Conservation (phyloP, 2,329 filamentous ascomycete species). For the Cladophialophora carrionii region DNA sequence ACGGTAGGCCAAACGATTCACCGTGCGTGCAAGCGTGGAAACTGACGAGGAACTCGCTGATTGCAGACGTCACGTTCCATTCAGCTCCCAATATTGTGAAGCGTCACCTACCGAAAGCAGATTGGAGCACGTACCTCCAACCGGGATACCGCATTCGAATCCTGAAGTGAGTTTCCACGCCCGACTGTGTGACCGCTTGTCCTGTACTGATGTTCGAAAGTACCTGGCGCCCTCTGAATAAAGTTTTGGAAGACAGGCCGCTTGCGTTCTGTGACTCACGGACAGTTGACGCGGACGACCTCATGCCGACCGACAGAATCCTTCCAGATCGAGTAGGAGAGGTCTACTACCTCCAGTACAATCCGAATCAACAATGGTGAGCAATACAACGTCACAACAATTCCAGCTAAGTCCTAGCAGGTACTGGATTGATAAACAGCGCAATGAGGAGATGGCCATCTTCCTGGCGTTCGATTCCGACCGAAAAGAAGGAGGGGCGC, state of each 20-base stretch:
- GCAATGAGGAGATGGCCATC: slow-evolving; percentile 32
- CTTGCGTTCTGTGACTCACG: slow-evolving; percentile 38
- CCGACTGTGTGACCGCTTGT: background rate
- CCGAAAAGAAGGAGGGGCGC: background rate
- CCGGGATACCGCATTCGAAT: background rate
- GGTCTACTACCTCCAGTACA: slow-evolving; percentile 39
- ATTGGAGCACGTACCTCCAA: background rate
- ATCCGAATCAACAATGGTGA: slow-evolving; percentile 37
- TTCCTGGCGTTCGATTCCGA: slow-evolving; percentile 30
- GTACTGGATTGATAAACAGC: slow-evolving; percentile 39
- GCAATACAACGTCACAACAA: background rate
- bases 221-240: slow-evolving; percentile 38
- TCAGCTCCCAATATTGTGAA: background rate
- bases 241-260: slow-evolving; percentile 38
- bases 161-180: background rate
- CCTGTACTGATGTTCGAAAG: slow-evolving; percentile 26
- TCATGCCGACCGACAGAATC: slow-evolving; percentile 38
- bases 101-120: background rate
- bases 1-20: slow-evolving; percentile 4
- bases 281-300: slow-evolving; percentile 34
- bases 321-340: slow-evolving; percentile 37
- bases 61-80: background rate
- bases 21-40: background rate
- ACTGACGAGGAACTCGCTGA: background rate
- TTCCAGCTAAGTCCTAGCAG: slow-evolving; percentile 11